phyloP scores from a whole-genome alignment of 208 protist genomes.

The Acanthamoeba lenticulata region DNA sequence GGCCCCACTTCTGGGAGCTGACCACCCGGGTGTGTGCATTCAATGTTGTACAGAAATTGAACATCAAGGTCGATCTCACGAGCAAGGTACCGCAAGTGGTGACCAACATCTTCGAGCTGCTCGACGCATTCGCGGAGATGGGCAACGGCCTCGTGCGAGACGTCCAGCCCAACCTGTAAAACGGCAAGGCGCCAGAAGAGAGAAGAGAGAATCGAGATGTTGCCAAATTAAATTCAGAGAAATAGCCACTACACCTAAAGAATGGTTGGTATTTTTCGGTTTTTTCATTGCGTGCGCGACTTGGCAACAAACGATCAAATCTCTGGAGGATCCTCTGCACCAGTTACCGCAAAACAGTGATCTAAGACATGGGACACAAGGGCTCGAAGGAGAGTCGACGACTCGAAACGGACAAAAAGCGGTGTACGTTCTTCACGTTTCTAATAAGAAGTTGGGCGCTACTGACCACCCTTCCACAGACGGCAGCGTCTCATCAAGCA shows the following conservation, averaged over 20 bases:
- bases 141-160: slow-evolving; percentile 6
- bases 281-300: too few species aligned
- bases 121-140: not conserved
- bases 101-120: slow-evolving; percentile 34
- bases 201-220: too few species aligned
- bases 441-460: not conserved
- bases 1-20: too few species aligned
- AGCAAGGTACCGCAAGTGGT: not conserved
- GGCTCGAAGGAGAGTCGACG: not conserved
- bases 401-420: not conserved
- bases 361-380: slow-evolving; percentile 75
- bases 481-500: not conserved
- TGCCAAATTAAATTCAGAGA: too few species aligned
- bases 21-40: too few species aligned
- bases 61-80: not conserved
- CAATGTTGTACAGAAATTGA: not conserved
- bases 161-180: not conserved
- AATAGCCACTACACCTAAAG: too few species aligned
- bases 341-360: too few species aligned
- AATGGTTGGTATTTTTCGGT: too few species aligned
- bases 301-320: too few species aligned
- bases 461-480: not conserved
- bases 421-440: not conserved
- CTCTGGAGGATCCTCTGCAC: too few species aligned
- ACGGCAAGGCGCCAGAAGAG: too few species aligned